Evolutionary conservation across 2,329 filamentous ascomycete species (phyloP).

Genomic region (Botrytis deweyae): DNA sequence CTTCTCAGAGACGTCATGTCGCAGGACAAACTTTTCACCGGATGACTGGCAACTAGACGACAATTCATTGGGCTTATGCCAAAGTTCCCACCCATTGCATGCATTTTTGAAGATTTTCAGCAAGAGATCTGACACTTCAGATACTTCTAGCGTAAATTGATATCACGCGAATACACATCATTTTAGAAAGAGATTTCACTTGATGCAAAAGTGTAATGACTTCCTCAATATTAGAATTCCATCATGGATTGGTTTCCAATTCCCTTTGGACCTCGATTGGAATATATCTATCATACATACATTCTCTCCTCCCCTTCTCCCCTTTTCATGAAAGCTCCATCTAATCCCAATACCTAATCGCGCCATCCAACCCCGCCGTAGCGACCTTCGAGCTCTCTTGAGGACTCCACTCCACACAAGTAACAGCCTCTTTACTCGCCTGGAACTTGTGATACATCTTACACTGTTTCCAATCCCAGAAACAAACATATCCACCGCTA

Average conservation of each 20-base stretch:
- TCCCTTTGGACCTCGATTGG: neutral
- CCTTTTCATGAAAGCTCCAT: neutral
- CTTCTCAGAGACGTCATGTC: no score
- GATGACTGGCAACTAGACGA: no score
- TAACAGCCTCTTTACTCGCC: constrained; percentile 77
- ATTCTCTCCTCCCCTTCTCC: neutral
- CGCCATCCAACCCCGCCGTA: constrained; percentile 84
- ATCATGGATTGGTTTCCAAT: neutral
- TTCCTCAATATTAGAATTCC: neutral
- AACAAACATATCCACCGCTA: constrained; percentile 83
- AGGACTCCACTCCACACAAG: constrained; percentile 94
- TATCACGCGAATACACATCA: neutral
- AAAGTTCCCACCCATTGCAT: no score
- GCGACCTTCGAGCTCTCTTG: constrained; percentile 94
- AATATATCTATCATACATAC: neutral
- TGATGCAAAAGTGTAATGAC: neutral
- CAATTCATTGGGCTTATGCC: no score
- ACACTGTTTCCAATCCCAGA: constrained; percentile 99
- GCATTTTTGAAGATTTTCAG: neutral
- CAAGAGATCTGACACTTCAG: neutral
- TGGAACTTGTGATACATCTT: constrained; percentile 98
- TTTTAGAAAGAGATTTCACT: neutral
- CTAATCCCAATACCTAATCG: constrained; percentile 92
- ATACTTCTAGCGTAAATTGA: neutral
- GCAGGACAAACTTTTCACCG: no score